Evolutionary conservation across 2,329 filamentous ascomycete species (phyloP), one percentile per base, ranked within the genome.

Genomic region (Colletotrichum siamense): DNA sequence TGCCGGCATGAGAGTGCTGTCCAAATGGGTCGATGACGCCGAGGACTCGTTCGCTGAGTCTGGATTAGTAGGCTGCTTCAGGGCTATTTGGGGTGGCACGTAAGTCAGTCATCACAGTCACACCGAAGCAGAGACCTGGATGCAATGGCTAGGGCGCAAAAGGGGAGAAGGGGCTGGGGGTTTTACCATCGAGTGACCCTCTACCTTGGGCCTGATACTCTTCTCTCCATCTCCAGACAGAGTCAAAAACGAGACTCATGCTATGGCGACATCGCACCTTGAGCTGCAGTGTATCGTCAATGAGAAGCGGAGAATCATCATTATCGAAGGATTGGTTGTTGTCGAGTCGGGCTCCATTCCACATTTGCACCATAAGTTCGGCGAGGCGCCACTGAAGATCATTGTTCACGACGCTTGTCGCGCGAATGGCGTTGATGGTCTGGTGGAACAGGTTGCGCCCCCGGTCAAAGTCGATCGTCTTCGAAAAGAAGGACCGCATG

Each of bases 351-450:
- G 90, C 90, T 3, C 91, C 93, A 80, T 95, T 95, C 94, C 94
- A 97, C 84, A 97, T 94, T 85, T 96, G 95, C 8, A 95, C 94
- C 88, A 96, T 94, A n/a, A 97, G 90, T 85, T 96, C 95, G 4
- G 94, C 94, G 76, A 96, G 88, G 36, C 95, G 91, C 88, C 94
- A 95, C 70, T 95, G 92, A 13, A 97, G 89, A 81, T 97, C 95
- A 80, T 96, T 96, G 77, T 93, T 91, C 59, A 93, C 91, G 22
- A 96, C 93, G 78, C 94, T 95, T 64, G 95, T 94, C 68, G 91
- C 90, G 39, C 95, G 90, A 65, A 96, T 92, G 6, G 92, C 92
- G 61, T 89, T 88, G 69, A 96, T 93, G 2, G 94, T 94, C 61
- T 91, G 89, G 79, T 95, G 91, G 81, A 96, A 96, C 13, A 95